Conservation (phyloP, 1,284 basidiomycete species). For the Porodaedalea pini region DNA sequence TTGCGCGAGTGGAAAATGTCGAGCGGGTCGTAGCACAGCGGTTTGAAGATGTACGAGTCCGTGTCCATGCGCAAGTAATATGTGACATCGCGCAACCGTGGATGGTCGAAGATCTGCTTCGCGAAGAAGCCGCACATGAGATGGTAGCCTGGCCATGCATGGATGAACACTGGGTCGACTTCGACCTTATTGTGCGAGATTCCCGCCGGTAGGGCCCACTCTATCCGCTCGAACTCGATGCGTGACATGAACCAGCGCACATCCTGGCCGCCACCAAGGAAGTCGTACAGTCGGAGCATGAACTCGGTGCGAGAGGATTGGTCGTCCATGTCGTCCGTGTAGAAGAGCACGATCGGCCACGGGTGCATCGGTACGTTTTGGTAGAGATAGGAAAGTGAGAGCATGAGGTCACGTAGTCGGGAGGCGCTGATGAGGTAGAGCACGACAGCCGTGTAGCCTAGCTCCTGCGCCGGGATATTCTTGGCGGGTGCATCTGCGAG, state of each 20-base stretch:
- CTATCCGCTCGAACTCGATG: constrained; percentile 5
- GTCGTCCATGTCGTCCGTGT: constrained; percentile 10
- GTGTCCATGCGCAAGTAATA: constrained; percentile 20
- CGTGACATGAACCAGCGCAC: background rate
- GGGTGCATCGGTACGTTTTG: background rate
- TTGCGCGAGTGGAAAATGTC: constrained; percentile 11
- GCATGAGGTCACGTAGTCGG: background rate
- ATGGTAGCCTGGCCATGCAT: constrained; percentile 13
- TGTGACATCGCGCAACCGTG: constrained; percentile 12
- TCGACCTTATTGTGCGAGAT: constrained; percentile 6
- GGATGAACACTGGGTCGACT: constrained; percentile 4
- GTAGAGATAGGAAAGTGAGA: constrained; percentile 1
- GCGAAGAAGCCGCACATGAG: constrained; percentile 19
- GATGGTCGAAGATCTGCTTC: constrained; percentile 14
- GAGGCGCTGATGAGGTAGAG: constrained; percentile 2
- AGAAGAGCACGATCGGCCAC: constrained; percentile 10
- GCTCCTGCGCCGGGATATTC: background rate
- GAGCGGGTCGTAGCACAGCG: constrained; percentile 19
- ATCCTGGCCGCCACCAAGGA: constrained; percentile 6
- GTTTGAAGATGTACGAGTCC: constrained; percentile 14
- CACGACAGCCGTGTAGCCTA: constrained; percentile 4
- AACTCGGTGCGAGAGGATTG: background rate
- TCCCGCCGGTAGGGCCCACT: background rate
- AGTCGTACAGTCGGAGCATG: constrained; percentile 2
- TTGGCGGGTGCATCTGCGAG: background rate